Base-by-base conservation (phyloP, 2,329 filamentous ascomycete genomes). In the Claviceps digitariae region DNA sequence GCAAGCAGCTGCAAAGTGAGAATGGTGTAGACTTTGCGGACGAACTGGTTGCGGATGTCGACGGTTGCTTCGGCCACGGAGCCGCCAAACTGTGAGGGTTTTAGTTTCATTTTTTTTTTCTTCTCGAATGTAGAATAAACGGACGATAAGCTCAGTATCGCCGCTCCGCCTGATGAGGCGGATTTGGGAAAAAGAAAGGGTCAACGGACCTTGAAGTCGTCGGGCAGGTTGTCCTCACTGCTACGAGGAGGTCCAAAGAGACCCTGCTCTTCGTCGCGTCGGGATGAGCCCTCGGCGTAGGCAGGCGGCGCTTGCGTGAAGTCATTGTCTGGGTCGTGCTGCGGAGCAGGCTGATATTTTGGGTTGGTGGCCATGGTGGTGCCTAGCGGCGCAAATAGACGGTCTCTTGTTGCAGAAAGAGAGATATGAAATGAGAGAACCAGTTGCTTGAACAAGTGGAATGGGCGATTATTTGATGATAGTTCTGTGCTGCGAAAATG, bases 21-120 rank as follows among this genome's bases (percentile, higher is more conserved):
- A 70, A 98, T 98, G 55, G 90, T 86, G 73, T 98, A 98, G 66
- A 98, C 93, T 76, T 97, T 97, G 71, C 90, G 85, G 62, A 95
- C 78, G 70, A 96, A 98, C 71, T 93, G 87, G 82, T 96, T 95
- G 61, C 91, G 87, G 66, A 98, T 95, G 64, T 95, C 90, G 65
- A 97, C 77, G 21, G 90, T 95, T 48, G 88, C 91, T 74, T 97
- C 93, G 60, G 90, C 85, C 55, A 97, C 90, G 20, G 85, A 89
- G 57, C 90, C 90, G 61, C 91, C 93, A 66, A 95, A 97, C 87
- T 89, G 64, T 50, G 36, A 40, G 34, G 40, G 31, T 13, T 38
- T 44, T 27, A 25, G 23, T 21, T 17, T 51, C 43, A 34, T 31
- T 34, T 43, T n/a, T 20, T 8, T 31, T 46, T 10, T 7, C 27